These are phyloP conservation scores for Magnolia kwangsiensis DNA, from an alignment of 164 flowering plant genomes.

Conservation along the genomic window DNA sequence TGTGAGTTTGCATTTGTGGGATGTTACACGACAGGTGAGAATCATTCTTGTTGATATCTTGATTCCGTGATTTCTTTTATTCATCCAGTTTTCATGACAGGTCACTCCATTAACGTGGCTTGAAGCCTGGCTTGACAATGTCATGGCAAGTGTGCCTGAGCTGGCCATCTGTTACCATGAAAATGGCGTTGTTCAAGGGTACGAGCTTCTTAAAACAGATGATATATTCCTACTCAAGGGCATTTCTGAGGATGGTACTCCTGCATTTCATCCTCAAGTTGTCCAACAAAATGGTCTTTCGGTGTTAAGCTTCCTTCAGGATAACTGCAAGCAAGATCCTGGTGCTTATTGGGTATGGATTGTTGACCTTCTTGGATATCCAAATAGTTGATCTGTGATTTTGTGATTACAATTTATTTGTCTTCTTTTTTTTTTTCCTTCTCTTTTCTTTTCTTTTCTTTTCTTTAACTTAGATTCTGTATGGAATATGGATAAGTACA, in stretches of 20 bases:
- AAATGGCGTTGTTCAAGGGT: constrained; percentile 93
- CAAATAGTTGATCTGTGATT: neutral
- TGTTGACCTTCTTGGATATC: neutral
- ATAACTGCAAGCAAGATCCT: constrained; percentile 97
- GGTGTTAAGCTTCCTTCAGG: constrained; percentile 90
- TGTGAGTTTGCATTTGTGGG: constrained; percentile 98
- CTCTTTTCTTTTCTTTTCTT: too few relatives aligned
- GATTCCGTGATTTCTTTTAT: neutral
- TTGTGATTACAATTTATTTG: constrained; percentile 9
- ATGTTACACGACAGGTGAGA: constrained; percentile 37
- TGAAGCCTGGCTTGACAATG: constrained; percentile 98
- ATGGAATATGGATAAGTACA: too few relatives aligned
- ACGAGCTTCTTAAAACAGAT: constrained; percentile 93
- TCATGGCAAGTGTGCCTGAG: constrained; percentile 98
- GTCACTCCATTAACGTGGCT: constrained; percentile 93
- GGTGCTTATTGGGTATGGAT: constrained; percentile 92
- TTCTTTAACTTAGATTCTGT: neutral
- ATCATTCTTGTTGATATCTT: neutral
- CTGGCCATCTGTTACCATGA: constrained; percentile 94
- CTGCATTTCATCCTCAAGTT: constrained; percentile 94
- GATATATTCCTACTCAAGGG: constrained; percentile 89
- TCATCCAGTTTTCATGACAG: constrained; percentile 31
- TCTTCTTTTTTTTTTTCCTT: neutral
- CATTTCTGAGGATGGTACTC: constrained; percentile 85
- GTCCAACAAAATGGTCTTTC: constrained; percentile 97